A percentile compares a stretch with the other conserved stretches of the same genome.
phyloP scores from a whole-genome alignment of 306 rosid genomes.

The Parietaria judaica region DNA sequence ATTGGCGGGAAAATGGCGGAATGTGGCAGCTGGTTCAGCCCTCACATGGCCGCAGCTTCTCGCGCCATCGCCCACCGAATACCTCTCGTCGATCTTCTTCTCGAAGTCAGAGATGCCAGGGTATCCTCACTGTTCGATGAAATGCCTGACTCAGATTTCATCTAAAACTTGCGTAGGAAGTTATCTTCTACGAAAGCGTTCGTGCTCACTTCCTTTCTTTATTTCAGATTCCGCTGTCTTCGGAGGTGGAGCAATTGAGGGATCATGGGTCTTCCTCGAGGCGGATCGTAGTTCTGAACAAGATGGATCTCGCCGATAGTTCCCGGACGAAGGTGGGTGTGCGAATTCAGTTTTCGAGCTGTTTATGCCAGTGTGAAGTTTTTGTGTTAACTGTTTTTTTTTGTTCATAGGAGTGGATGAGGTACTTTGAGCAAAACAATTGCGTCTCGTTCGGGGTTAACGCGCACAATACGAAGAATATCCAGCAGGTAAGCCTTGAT shows the following conservation, averaged over 20 bases:
- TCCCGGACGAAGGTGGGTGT: conserved; percentile 39
- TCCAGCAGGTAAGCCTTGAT: conserved; percentile 51
- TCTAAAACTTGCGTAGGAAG: not conserved
- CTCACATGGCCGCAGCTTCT: conserved; percentile 68
- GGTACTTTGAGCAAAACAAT: conserved; percentile 42
- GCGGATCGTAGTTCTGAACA: conserved; percentile 55
- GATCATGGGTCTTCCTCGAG: conserved; percentile 19
- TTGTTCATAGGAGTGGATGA: conserved; percentile 52
- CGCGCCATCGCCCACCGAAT: conserved; percentile 57
- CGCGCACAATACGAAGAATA: conserved; percentile 72
- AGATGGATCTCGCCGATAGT: conserved; percentile 66
- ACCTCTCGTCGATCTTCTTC: conserved; percentile 54
- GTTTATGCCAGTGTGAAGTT: not conserved
- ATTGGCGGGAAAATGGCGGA: conserved; percentile 22
- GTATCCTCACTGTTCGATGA: conserved; percentile 25
- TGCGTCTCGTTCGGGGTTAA: conserved; percentile 56
- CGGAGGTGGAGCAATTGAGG: conserved; percentile 36
- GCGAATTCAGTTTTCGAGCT: not conserved
- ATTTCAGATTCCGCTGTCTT: conserved; percentile 67
- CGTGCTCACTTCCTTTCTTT: not conserved
- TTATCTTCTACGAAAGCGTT: not conserved
- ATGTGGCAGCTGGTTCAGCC: conserved; percentile 39
- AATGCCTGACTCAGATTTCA: conserved; percentile 8
- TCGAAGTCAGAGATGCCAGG: conserved; percentile 80
- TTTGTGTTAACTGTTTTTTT: not conserved